phyloP scores from a whole-genome alignment of 257 asterid genomes.

The Solanum sejunctum region DNA sequence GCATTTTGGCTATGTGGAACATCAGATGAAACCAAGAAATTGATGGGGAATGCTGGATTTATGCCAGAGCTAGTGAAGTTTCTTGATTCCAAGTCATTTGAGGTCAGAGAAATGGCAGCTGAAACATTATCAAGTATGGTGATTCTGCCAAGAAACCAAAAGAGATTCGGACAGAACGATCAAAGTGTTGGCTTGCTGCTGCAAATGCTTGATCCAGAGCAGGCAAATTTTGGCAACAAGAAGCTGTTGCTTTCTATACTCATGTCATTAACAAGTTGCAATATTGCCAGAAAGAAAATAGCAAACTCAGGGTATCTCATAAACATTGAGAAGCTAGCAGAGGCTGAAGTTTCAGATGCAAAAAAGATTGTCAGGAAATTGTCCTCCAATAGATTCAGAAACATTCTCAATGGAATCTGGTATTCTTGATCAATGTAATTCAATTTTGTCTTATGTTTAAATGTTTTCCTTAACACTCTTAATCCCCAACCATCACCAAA shows the following conservation, averaged over 20 bases:
- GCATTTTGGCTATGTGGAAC: constrained; percentile 73
- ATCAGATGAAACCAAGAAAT: constrained; percentile 67
- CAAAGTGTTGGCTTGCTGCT: constrained; percentile 43
- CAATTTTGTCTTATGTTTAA: constrained; percentile 1
- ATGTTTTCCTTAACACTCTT: background rate
- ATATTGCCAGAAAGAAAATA: constrained; percentile 78
- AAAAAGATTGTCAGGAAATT: constrained; percentile 65
- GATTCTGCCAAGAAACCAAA: constrained; percentile 53
- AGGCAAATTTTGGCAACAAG: constrained; percentile 45
- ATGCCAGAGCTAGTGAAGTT: constrained; percentile 59
- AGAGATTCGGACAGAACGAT: constrained; percentile 62
- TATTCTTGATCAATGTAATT: constrained; percentile 31
- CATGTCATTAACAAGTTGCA: constrained; percentile 56
- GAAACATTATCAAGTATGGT: constrained; percentile 67
- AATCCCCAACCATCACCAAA: too few species aligned
- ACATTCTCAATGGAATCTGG: constrained; percentile 58
- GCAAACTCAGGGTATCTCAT: constrained; percentile 53
- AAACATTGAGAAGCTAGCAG: constrained; percentile 73
- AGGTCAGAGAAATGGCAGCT: constrained; percentile 66
- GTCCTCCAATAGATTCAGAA: constrained; percentile 42
- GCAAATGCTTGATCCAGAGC: constrained; percentile 62
- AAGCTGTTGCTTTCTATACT: constrained; percentile 64
- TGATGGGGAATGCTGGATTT: constrained; percentile 89
- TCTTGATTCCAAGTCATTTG: constrained; percentile 57
- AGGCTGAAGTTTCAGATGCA: constrained; percentile 69